Evolutionary conservation across 139 green algal species (phyloP), one percentile per base, ranked within the genome.

Genomic region (Micractinium sp.): DNA sequence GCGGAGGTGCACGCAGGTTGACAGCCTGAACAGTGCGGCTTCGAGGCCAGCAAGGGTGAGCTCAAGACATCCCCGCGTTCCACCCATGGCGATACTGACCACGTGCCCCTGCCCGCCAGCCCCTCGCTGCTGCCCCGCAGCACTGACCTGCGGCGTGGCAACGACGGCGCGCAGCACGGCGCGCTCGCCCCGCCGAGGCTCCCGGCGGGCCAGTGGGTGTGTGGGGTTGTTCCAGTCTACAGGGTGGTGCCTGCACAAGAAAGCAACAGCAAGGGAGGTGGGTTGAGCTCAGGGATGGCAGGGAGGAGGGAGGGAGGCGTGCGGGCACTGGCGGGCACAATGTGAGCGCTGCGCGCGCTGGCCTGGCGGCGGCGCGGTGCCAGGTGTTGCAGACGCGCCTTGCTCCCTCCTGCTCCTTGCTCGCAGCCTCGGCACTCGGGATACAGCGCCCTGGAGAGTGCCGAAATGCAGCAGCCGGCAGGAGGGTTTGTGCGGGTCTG

Each of bases 141-240:
- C 25, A 19, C 39, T 16, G 7, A 71, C 86, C 82, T 92, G 61
- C 3, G 92, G 94, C 7, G 92, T 94, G 18, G 73, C 56, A 20
- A 97, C 77, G 23, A 81, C 93, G 25, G 94, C 95, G 31, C 94
- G 94, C 25, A 98, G 89, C 0, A 92, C 94, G 0, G 96, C 88
- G 0, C 96, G 82, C 77, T 93, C 80, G 0, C 96, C 96, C 4
- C 71, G 85, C 3, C 96, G 88, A 5, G 95, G 95, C 90, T 98
- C 95, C 39, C 41, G 85, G 23, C 71, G 56, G 2, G 91, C 88
- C 74, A 96, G 67, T 9, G 90, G 60, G 29, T 95, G 90, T 1
- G 75, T 60, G 2, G 86, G 79, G 35, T 93, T 76, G 56, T 98
- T 91, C 96, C 96, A 98, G 88, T 98, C 94, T 0, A 98, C 90